Percentiles rank a stretch among this genome's conserved stretches.
These are phyloP conservation scores for Vickermania ingenoplastis DNA, from an alignment of 208 protist species.

Conservation along the genomic window DNA sequence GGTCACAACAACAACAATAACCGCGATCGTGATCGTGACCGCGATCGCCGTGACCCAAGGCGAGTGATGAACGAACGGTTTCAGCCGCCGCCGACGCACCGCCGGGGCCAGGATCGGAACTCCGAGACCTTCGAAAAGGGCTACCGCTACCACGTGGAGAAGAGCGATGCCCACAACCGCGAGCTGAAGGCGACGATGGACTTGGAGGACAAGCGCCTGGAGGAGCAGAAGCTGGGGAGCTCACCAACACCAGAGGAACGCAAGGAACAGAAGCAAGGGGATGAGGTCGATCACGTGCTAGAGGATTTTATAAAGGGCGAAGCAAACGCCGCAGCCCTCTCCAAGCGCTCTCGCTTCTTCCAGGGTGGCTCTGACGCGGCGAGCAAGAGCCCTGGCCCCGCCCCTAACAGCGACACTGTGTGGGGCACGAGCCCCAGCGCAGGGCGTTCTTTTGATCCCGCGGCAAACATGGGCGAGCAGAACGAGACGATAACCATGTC, in stretches of 20 bases:
- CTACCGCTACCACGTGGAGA: conserved; percentile 74
- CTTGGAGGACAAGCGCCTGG: conserved; percentile 23
- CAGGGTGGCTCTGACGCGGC: conserved; percentile 2
- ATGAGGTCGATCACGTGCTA: conserved; percentile 47
- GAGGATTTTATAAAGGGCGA: conserved; percentile 22
- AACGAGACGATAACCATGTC: neutral
- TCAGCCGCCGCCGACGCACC: conserved; percentile 25
- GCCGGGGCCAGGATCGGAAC: conserved; percentile 50
- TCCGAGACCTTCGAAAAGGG: conserved; percentile 82
- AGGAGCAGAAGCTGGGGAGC: conserved; percentile 1
- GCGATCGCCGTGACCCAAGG: neutral
- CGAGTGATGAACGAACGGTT: conserved; percentile 43
- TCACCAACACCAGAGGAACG: neutral
- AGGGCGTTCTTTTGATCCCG: neutral
- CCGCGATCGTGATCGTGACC: neutral
- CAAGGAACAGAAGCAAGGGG: conserved; percentile 17
- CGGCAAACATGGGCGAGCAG: neutral
- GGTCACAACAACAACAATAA: conserved; percentile 9
- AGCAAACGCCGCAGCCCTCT: conserved; percentile 10
- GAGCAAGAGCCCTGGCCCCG: neutral
- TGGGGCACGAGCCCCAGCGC: neutral
- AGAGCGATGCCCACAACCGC: conserved; percentile 45
- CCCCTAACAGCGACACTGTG: neutral
- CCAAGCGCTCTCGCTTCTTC: conserved; percentile 49
- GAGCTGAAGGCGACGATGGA: conserved; percentile 60